Base-by-base conservation (phyloP, 2,329 filamentous ascomycete genomes). In the Aspergillus thermomutatus region DNA sequence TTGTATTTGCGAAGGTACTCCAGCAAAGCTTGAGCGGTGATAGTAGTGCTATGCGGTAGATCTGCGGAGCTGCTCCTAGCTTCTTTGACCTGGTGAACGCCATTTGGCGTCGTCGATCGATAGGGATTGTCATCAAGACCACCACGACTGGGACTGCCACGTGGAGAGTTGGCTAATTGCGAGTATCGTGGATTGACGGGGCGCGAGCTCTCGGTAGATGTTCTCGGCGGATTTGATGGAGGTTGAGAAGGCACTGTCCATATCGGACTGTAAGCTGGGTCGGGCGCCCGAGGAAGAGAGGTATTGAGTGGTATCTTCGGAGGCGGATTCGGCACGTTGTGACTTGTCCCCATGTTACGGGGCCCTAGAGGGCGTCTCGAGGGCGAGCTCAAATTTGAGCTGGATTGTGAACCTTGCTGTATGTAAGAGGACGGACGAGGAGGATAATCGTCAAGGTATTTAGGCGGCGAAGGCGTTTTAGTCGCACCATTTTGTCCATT, bases 1-100 rank as follows among this genome's bases (percentile, higher is more conserved):
- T 75, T 86, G 75, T 76, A 91, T 58, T 69, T 82, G 63, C 67
- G 79, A 72, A 96, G 84, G 55, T 89, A 89, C 49, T 87, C 83
- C 58, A 87, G 83, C 1, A 99, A 80, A 53, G 88, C 85, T 56
- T 89, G 82, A 0, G 89, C 84, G 2, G 83, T 85, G 43, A 96
- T 87, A 71, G 77, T 83, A 69, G 73, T 80, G 69, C 72, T 88
- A 70, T 70, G 86, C 60, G 75, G 81, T 64, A 78, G 80, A 54
- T 84, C 69, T 61, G 75, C 60, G 59, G 79, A 67, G 75, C 72
- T 69, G 75, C 77, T 72, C 71, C 74, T 64, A 64, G 69, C 57
- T 41, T 76, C 66, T 67, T 74, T 66, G 55, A 70, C 61, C 53
- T 70, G 60, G 58, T 76, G 65, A 43, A 74, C 50, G 52, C 73